Evolutionary conservation across 805 yeast species (phyloP), one percentile per base, ranked within the genome.

Genomic region (Ogataea glucozyma): DNA sequence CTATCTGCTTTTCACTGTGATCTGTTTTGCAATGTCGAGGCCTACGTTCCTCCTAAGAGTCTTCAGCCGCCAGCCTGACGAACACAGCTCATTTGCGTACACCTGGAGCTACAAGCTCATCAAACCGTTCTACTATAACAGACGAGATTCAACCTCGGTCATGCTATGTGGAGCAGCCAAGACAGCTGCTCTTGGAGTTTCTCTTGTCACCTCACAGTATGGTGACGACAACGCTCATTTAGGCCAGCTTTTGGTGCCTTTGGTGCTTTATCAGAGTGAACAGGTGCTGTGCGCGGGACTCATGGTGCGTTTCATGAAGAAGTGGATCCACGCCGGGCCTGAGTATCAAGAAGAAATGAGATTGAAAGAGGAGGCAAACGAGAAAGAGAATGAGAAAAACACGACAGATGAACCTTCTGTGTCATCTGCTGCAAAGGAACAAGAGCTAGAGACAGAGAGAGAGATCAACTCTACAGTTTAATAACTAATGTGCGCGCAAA

Each of bases 131-230:
- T 85, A 83, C 62, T 85, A 85, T 62, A 71, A 73, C 54, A 76
- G 82, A 52, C 62, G 69, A 39, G 96, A 89, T 56, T 78, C 96
- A 0, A 86, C 87, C 26, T 73, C 90, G 10, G 75, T 89, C 38
- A 76, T 88, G 84, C 73, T 88, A 46, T 87, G 96, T 64, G 96
- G 95, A 9, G 91, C 95, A 4, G 96, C 97, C 2, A 89, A 88
- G 62, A 88, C 96, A 1, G 96, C 95, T 0, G 96, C 96, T 0
- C 69, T 88, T 39, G 97, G 96, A 26, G 95, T 88, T 4, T 85
- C 95, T 1, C 69, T 88, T 38, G 72, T 85, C n/a, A 72, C 89
- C 1, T 50, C 68, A 0, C 67, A 63, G 44, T 88, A 87, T 60
- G 95, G 95, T 12, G 64, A 76, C 4, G 56, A 72, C 33, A 78